Base-by-base conservation (phyloP, 164 flowering plant species). In the Platanus orientalis region DNA sequence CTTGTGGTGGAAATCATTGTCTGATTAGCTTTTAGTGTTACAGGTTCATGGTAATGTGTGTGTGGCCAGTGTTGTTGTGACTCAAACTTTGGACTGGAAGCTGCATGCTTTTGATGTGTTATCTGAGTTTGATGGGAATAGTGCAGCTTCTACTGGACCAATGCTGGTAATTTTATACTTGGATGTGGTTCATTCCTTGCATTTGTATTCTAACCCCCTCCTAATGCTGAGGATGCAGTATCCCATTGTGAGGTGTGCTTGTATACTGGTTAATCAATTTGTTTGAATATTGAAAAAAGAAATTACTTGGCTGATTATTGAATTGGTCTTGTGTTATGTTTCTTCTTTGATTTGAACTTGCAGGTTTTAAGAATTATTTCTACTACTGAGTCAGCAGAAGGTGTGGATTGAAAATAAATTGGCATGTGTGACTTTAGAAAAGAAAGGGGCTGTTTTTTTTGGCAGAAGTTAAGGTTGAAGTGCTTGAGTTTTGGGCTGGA, bases 21-120 rank as follows among this genome's bases (percentile, higher is more conserved):
- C 30, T 73, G 34, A 58, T 64, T 66, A 17, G 34, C 48, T 49
- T 54, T 65, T 47, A 23, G 25, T 64, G 6, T 57, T 70, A 45
- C 81, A 94, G 99, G 90, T 94, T 71, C 97, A 91, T 75, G 90
- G 86, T 42, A 94, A 94, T 86, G 93, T 94, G 57, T 94, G 99
- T 67, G 64, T 91, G 78, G 81, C 89, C 47, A 94, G 97, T 84
- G 97, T 94, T 72, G 99, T 94, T 69, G 96, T 89, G 61, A 94
- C 99, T 42, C 93, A 74, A 71, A 87, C 96, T 32, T 74, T 94
- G 81, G 99, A 91, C 79, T 94, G 97, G 99, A 94, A 94, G 77
- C 75, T 94, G 68, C 99, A 94, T 82, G 97, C 97, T 39, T 94
- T 94, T 77, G 99, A 94, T 76, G 99, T 91, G 58, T 76, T 94